Evolutionary conservation across 2,329 filamentous ascomycete species (phyloP), one percentile per base, ranked within the genome.

Genomic region (Ophiosphaerella korrae): DNA sequence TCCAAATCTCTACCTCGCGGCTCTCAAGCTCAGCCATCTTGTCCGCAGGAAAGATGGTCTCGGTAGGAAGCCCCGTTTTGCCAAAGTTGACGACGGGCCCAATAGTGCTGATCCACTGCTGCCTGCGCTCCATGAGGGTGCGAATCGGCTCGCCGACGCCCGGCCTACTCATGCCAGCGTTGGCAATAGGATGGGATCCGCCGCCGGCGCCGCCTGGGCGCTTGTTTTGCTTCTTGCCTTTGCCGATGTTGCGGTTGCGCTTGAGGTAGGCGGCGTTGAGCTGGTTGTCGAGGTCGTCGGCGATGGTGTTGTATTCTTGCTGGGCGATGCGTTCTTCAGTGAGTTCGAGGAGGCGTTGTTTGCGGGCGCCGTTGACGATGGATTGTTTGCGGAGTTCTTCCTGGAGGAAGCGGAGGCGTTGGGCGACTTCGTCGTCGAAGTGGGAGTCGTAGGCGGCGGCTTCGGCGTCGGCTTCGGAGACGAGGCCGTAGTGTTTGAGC

Each of bases 221-320:
- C 71, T 95, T 93, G 26, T 81, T 80, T 50, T 92, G 88, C 77
- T 96, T 96, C 74, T 95, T 95, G 74, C 86, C 91, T 78, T 97
- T 95, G 72, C 92, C 90, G 76, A 97, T 88, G 0, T 91, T 96
- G 40, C 94, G 87, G 24, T 93, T 97, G 21, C 94, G 89, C 78
- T 99, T 99, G 38, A 96, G 86, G 69, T 97, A 99, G 3, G 94
- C 93, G 44, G 90, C 88, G 69, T 97, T 92, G 36, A 97, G 92
- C 71, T 97, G 94, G 36, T 87, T 86, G 78, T 99, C 94, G 18
- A 99, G 86, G 72, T 99, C 94, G 71, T 99, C 94, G 43, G 95
- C 88, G 63, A 99, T 99, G 48, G 92, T 97, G 72, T 88, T 89
- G 78, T 96, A 99, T 72, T 99, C 94, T 70, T 99, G 94, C 76